Percentiles rank a stretch among this genome's conserved stretches.
Evolutionary conservation across 1,284 basidiomycete species (phyloP).

Genomic region (Schizopora paradoxa): DNA sequence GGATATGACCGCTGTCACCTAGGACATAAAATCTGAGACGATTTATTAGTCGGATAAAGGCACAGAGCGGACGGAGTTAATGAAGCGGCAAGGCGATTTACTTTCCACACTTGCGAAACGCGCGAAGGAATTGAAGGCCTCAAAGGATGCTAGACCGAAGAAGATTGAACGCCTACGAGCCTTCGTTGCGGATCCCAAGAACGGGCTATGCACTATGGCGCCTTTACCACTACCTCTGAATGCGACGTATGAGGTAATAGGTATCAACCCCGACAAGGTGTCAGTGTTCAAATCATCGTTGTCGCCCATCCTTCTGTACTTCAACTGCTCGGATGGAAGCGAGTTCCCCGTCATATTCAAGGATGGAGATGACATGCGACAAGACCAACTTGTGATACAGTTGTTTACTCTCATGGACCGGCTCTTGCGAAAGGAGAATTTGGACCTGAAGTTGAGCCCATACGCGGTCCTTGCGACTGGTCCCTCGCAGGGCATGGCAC

Average conservation of each 20-base stretch:
- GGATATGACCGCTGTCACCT: slow-evolving; percentile 7
- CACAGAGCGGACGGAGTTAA: slow-evolving; percentile 70
- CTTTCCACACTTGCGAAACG: slow-evolving; percentile 79
- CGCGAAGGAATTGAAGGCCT: slow-evolving; percentile 81
- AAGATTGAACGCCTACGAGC: slow-evolving; percentile 94
- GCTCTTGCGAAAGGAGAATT: slow-evolving; percentile 88
- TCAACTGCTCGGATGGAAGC: slow-evolving; percentile 70
- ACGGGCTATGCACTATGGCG: slow-evolving; percentile 67
- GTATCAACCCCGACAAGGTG: slow-evolving; percentile 87
- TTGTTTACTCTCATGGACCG: slow-evolving; percentile 97
- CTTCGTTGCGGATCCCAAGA: slow-evolving; percentile 81
- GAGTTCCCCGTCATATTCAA: slow-evolving; percentile 98
- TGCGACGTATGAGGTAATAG: slow-evolving; percentile 74
- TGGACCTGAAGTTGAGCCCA: slow-evolving; percentile 89
- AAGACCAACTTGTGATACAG: slow-evolving; percentile 96
- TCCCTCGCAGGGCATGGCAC: slow-evolving; percentile 89
- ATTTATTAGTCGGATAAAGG: slow-evolving; percentile 62
- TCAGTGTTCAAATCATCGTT: slow-evolving; percentile 98
- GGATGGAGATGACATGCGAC: slow-evolving; percentile 96
- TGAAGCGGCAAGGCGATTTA: slow-evolving; percentile 82
- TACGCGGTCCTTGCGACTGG: slow-evolving; percentile 95
- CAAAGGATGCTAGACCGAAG: slow-evolving; percentile 91
- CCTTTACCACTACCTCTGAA: slow-evolving; percentile 88
- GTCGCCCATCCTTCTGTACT: slow-evolving; percentile 87
- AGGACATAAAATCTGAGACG: slow-evolving; percentile 15